Evolutionary conservation across 2,329 filamentous ascomycete species (phyloP).

Genomic region (Claviceps spartinae): DNA sequence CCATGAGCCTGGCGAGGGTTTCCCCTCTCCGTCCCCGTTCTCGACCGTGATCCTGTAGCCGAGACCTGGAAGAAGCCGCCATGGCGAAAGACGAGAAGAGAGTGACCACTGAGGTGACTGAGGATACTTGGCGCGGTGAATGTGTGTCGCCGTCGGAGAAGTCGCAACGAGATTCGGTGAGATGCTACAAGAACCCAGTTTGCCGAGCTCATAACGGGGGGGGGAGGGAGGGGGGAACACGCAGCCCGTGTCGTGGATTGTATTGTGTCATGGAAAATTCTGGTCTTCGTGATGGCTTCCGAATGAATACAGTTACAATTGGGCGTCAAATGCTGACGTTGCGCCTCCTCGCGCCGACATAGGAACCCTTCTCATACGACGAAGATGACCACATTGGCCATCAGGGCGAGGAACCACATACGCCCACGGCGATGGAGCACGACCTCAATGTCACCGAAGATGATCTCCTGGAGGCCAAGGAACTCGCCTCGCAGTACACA

Average conservation of each 20-base stretch:
- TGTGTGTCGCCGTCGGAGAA: slow-evolving; percentile 8
- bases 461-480: slow-evolving; percentile 31
- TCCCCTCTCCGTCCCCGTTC: slow-evolving; percentile 4
- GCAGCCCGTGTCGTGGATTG: too few species aligned
- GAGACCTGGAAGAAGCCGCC: slow-evolving; percentile 2
- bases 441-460: slow-evolving; percentile 32
- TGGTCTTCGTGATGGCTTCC: not conserved
- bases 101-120: slow-evolving; percentile 10
- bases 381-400: slow-evolving; percentile 23
- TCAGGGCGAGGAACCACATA: slow-evolving; percentile 14
- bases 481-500: slow-evolving; percentile 27
- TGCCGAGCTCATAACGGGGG: too few species aligned
- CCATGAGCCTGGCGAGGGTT: slow-evolving; percentile 6
- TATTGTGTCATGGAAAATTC: too few species aligned
- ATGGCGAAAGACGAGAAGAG: slow-evolving; percentile 20
- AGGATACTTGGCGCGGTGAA: slow-evolving; percentile 8
- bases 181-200: not conserved
- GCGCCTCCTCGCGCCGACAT: not conserved
- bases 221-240: too few species aligned
- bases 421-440: slow-evolving; percentile 17
- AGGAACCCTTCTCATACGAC: slow-evolving; percentile 25
- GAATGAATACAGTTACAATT: not conserved
- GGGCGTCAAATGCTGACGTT: not conserved
- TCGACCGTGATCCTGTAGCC: not conserved
- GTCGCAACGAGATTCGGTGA: slow-evolving; percentile 7